Percentiles rank a stretch among this genome's conserved stretches.
These are phyloP conservation scores for Alternaria gaisen DNA, from an alignment of 2,329 filamentous ascomycete genomes.

Conservation along the genomic window DNA sequence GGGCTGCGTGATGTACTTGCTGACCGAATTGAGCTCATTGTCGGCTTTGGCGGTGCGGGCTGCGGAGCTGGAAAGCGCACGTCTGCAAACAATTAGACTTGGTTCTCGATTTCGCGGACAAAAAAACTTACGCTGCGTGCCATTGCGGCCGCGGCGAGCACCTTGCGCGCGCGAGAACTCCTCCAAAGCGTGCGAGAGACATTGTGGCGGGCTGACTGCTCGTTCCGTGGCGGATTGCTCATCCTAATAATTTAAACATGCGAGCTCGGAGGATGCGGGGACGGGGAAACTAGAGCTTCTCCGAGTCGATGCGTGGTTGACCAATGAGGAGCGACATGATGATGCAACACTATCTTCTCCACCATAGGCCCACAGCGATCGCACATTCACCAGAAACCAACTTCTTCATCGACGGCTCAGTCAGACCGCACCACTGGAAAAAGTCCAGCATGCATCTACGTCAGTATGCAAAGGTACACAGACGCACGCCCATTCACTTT, in stretches of 20 bases:
- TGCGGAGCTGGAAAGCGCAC: constrained; percentile 47
- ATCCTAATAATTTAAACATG: constrained; percentile 38
- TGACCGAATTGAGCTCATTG: constrained; percentile 75
- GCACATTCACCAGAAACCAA: neutral
- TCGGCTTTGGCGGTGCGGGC: constrained; percentile 43
- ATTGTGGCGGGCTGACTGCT: constrained; percentile 38
- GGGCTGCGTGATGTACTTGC: constrained; percentile 87
- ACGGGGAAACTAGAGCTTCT: constrained; percentile 18
- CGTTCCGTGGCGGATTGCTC: constrained; percentile 14
- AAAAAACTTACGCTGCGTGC: constrained; percentile 40
- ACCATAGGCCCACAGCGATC: neutral
- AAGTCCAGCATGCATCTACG: neutral
- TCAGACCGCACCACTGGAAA: too few relatives aligned
- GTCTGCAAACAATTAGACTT: constrained; percentile 37
- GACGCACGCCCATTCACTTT: neutral
- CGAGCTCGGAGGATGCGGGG: constrained; percentile 32
- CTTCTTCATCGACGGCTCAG: neutral
- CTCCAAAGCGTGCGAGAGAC: constrained; percentile 49
- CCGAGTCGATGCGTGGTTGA: constrained; percentile 9
- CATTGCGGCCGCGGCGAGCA: constrained; percentile 44
- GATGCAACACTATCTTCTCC: constrained; percentile 9
- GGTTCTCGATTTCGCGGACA: neutral
- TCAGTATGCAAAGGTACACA: neutral
- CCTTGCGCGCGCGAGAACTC: constrained; percentile 43
- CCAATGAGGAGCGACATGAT: constrained; percentile 36